A percentile compares a stretch with the other conserved stretches of the same genome.
These are phyloP conservation scores for Phytophthora rubi DNA, from an alignment of 352 stramenopile genomes.

Conservation along the genomic window DNA sequence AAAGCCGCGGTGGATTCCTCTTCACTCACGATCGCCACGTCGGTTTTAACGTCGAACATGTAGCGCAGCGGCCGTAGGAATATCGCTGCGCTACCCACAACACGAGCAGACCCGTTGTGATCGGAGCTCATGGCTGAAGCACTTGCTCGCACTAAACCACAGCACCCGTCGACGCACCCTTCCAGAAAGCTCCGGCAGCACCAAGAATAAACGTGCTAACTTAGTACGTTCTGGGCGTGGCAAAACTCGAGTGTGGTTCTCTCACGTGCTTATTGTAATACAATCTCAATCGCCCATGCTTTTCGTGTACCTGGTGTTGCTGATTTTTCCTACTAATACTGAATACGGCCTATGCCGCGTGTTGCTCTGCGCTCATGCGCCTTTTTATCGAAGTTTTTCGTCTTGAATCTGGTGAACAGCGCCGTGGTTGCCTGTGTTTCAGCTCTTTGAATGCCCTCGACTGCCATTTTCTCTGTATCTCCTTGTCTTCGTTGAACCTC, in stretches of 20 bases:
- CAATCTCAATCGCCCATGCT: slow-evolving; percentile 27
- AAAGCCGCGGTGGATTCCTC: slow-evolving; percentile 14
- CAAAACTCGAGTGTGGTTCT: slow-evolving; percentile 21
- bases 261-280: slow-evolving; percentile 35
- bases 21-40: slow-evolving; percentile 36
- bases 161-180: not conserved
- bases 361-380: slow-evolving; percentile 14
- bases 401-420: slow-evolving; percentile 14
- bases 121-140: not conserved
- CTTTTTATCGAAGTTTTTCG: slow-evolving; percentile 25
- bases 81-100: slow-evolving; percentile 49
- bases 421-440: slow-evolving; percentile 4
- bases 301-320: slow-evolving; percentile 19
- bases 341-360: slow-evolving; percentile 18
- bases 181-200: not conserved
- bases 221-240: slow-evolving; percentile 7
- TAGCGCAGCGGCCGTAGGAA: slow-evolving; percentile 64
- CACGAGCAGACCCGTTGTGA: slow-evolving; percentile 11
- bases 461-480: slow-evolving; percentile 1
- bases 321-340: slow-evolving; percentile 39
- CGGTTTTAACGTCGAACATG: slow-evolving; percentile 65
- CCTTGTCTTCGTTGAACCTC: not conserved
- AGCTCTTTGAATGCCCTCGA: slow-evolving; percentile 15
- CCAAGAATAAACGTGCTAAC: slow-evolving; percentile 24
- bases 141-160: not conserved